phyloP scores from a whole-genome alignment of 805 yeast genomes.

The Metschnikowia drakensbergensis region DNA sequence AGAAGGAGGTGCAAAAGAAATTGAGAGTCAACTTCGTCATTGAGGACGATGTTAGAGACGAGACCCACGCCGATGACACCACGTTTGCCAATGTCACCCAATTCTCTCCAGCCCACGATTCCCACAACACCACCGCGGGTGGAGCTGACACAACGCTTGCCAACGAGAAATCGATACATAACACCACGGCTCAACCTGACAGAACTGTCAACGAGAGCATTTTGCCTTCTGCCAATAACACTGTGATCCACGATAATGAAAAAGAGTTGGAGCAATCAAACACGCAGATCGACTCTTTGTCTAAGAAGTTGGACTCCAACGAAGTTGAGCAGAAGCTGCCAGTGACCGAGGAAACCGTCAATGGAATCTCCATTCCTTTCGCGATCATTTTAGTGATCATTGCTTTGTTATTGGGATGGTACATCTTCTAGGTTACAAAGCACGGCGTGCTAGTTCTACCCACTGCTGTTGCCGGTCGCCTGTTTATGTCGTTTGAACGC shows the following conservation, averaged over 20 bases:
- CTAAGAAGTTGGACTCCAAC: conserved; percentile 44
- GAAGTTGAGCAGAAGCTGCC: conserved; percentile 17
- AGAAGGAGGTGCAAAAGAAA: conserved; percentile 57
- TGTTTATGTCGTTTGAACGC: not conserved
- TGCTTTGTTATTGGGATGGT: conserved; percentile 68
- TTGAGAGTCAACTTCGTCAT: conserved; percentile 57
- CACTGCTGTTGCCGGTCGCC: conserved; percentile 1
- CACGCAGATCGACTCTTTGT: conserved; percentile 40
- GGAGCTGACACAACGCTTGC: conserved; percentile 16
- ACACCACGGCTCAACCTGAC: conserved; percentile 6
- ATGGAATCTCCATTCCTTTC: conserved; percentile 52
- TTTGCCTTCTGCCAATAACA: conserved; percentile 9
- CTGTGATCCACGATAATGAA: conserved; percentile 17
- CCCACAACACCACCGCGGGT: conserved; percentile 11
- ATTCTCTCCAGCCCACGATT: conserved; percentile 16
- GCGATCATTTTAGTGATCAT: conserved; percentile 45
- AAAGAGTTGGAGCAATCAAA: conserved; percentile 37
- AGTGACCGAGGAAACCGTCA: conserved; percentile 28
- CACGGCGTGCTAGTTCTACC: not conserved
- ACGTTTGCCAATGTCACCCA: conserved; percentile 20
- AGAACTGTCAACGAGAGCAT: conserved; percentile 6
- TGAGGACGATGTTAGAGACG: conserved; percentile 22
- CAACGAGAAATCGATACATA: conserved; percentile 11
- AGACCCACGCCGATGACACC: conserved; percentile 17
- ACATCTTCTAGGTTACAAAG: conserved; percentile 45